phyloP scores from a whole-genome alignment of 2,329 filamentous ascomycete genomes.

The Alternaria sp. region DNA sequence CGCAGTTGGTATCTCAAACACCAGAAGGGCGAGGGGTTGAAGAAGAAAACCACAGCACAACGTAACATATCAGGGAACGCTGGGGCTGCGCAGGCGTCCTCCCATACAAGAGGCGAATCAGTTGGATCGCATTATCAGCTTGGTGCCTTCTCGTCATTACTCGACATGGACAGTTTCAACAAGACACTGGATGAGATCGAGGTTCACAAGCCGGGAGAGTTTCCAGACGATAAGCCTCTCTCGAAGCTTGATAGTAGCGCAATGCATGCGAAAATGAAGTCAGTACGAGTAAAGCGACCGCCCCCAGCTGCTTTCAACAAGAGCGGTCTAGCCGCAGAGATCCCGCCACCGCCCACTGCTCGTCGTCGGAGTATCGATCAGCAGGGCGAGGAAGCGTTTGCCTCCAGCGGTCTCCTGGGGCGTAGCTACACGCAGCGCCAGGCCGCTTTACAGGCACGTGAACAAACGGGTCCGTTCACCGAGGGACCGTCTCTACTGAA shows the following conservation, averaged over 20 bases:
- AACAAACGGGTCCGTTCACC: conserved; percentile 60
- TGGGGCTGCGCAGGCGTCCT: conserved; percentile 24
- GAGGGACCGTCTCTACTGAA: conserved; percentile 68
- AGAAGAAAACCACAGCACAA: conserved; percentile 47
- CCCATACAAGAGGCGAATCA: conserved; percentile 48
- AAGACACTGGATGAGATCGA: conserved; percentile 48
- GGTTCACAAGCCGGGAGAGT: conserved; percentile 33
- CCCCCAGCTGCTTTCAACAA: conserved; percentile 47
- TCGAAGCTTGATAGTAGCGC: conserved; percentile 36
- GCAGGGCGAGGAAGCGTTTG: conserved; percentile 54
- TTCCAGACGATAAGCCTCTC: conserved; percentile 39
- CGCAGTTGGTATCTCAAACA: conserved; percentile 91
- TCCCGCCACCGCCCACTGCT: conserved; percentile 22
- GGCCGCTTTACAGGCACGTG: conserved; percentile 50
- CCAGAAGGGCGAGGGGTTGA: conserved; percentile 67
- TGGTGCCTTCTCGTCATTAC: conserved; percentile 72
- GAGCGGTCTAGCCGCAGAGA: conserved; percentile 28
- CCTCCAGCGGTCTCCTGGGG: conserved; percentile 59
- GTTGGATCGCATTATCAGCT: conserved; percentile 66
- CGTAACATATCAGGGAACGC: conserved; percentile 27
- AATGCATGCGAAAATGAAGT: conserved; percentile 49
- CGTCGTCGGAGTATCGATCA: conserved; percentile 34
- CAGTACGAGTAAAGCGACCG: conserved; percentile 47
- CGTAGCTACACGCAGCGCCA: conserved; percentile 60
- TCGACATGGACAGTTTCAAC: conserved; percentile 69